A percentile compares a stretch with the other conserved stretches of the same genome.
Evolutionary conservation across 257 asterid genomes (phyloP).

Genomic region (Coffea eugenioides): DNA sequence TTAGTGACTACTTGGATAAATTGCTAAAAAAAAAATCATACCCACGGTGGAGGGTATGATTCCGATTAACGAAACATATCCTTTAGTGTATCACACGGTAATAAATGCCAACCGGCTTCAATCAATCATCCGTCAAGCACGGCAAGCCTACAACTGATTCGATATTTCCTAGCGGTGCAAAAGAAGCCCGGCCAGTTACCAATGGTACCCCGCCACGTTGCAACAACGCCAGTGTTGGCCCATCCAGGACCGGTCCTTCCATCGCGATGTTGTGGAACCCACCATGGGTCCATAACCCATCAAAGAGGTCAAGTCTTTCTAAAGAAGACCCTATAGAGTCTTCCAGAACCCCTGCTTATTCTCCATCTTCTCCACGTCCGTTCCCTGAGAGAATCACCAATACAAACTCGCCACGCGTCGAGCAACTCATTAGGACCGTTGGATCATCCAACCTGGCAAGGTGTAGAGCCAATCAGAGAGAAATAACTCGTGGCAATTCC

Average conservation of each 20-base stretch:
- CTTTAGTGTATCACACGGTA: too few relatives aligned
- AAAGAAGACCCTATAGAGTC: constrained; percentile 21
- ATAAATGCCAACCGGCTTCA: too few relatives aligned
- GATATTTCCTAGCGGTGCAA: background rate
- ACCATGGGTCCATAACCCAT: background rate
- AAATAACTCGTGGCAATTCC: constrained; percentile 35
- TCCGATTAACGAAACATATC: too few relatives aligned
- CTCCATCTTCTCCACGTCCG: constrained; percentile 47
- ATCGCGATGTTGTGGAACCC: background rate
- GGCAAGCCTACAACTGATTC: background rate
- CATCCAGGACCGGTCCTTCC: background rate
- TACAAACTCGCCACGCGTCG: constrained; percentile 39
- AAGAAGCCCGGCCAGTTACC: background rate
- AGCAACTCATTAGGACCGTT: constrained; percentile 18
- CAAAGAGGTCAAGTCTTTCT: background rate
- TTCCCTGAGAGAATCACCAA: constrained; percentile 30
- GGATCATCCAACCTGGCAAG: constrained; percentile 50
- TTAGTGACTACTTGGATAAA: too few relatives aligned
- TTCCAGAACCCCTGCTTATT: constrained; percentile 36
- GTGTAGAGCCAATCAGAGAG: constrained; percentile 39
- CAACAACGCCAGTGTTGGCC: background rate
- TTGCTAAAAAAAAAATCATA: too few relatives aligned
- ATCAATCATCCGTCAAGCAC: background rate
- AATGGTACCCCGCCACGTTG: background rate
- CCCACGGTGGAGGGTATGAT: too few relatives aligned